Base-by-base conservation (phyloP, 2,329 filamentous ascomycete species). In the Hypoxylon sp. region DNA sequence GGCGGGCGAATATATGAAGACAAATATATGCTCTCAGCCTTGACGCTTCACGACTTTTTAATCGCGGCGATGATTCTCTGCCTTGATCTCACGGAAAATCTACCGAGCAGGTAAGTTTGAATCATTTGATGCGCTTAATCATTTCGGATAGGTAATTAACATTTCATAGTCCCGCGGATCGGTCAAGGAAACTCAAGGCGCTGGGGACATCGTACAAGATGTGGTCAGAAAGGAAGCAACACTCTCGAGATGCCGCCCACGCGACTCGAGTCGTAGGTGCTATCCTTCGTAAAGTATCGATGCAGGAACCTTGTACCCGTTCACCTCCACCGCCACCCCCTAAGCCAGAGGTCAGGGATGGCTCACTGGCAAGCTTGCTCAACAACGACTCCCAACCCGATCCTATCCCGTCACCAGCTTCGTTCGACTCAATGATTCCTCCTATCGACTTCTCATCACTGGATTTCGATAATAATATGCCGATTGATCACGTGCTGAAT, bases 21-120 rank as follows among this genome's bases (percentile, higher is more conserved):
- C 38, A 72, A 76, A 30, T 81, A 78, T 67, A 79, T 84, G 69
- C 63, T 83, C 5, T 76, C 76, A 3, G 77, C 75, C 2, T 63
- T 84, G 32, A 78, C 77, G 4, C 68, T 79, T 15, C 79, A 83
- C 23, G 79, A 84, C 57, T 85, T 83, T 52, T 67, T 85, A 17
- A 74, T 84, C 12, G 82, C 82, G 0, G 76, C 80, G 8, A 85
- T 84, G 79, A 77, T 85, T 29, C 61, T 85, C 4, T 85, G 79
- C 48, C 65, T 85, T 2, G 77, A 80, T 54, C 64, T 79, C 8
- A 71, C 69, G 16, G 74, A 76, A 54, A 71, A 71, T 12, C 57
- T 61, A 19, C 66, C 71, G 13, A 70, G 67, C 54, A 70, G 63
- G 75, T 75, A 66, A 57, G 67, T 21, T 27, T 9, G 5, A 26